phyloP scores from a whole-genome alignment of 164 flowering plant genomes.

The Liquidambar formosana region DNA sequence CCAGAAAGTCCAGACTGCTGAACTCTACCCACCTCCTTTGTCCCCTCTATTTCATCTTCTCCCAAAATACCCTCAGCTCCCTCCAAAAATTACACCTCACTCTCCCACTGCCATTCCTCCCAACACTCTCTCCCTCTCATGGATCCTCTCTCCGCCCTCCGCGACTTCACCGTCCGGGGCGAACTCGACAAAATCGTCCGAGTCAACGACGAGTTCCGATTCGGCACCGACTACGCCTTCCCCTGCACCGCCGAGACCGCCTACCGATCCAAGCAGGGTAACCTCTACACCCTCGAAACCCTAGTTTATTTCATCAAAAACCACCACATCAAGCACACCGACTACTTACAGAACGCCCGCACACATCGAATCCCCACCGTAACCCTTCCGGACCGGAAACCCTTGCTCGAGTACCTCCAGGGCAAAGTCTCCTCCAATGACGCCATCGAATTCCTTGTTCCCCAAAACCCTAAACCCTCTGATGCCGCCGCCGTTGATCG shows the following conservation, averaged over 20 bases:
- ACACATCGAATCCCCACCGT: conserved; percentile 61
- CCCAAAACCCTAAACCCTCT: conserved; percentile 23
- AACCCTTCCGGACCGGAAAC: conserved; percentile 84
- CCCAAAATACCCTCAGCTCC: too few species aligned
- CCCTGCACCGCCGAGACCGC: conserved; percentile 70
- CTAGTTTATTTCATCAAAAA: conserved; percentile 67
- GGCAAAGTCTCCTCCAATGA: conserved; percentile 71
- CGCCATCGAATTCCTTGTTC: conserved; percentile 57
- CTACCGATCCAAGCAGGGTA: conserved; percentile 82
- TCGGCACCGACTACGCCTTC: conserved; percentile 72
- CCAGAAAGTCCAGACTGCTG: too few species aligned
- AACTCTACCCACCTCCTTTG: too few species aligned
- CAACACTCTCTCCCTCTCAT: conserved; percentile 22
- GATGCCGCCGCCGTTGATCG: conserved; percentile 9
- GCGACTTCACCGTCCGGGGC: conserved; percentile 79
- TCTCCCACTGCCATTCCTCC: neutral
- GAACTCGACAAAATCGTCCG: conserved; percentile 70
- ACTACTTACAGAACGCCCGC: conserved; percentile 70
- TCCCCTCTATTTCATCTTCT: too few species aligned
- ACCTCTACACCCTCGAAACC: conserved; percentile 88
- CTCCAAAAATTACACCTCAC: neutral
- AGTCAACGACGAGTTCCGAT: conserved; percentile 67
- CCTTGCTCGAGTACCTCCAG: conserved; percentile 80
- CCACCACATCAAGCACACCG: conserved; percentile 73
- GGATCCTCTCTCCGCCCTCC: conserved; percentile 92